Conservation (phyloP, 2,329 filamentous ascomycete species). For the Penicillium polonicum region DNA sequence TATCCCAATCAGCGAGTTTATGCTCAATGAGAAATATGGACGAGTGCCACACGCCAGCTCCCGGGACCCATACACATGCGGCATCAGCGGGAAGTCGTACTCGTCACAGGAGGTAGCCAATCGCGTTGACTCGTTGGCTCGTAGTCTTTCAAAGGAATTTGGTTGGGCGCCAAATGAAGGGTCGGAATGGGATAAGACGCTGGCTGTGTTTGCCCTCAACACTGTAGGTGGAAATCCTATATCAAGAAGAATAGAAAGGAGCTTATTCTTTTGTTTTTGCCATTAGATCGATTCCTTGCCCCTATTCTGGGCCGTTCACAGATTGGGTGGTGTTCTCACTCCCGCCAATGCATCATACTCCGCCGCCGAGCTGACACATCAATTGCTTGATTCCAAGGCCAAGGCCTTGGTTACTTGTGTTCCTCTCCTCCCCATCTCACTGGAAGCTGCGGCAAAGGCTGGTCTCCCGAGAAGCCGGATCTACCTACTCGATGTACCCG, state of each 20-base stretch:
- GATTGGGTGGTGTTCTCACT: slow-evolving; percentile 69
- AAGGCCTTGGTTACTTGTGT: slow-evolving; percentile 71
- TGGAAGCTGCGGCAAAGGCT: slow-evolving; percentile 62
- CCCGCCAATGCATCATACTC: slow-evolving; percentile 76
- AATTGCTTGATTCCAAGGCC: slow-evolving; percentile 67
- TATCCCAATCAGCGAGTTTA: slow-evolving; percentile 72
- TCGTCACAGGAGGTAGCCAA: slow-evolving; percentile 62
- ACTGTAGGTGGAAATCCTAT: slow-evolving; percentile 54
- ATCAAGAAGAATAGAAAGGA: neutral
- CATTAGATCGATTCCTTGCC: slow-evolving; percentile 70
- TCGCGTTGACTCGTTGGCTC: slow-evolving; percentile 65
- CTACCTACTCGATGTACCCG: slow-evolving; percentile 68
- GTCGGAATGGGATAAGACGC: slow-evolving; percentile 77
- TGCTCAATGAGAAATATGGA: slow-evolving; percentile 70
- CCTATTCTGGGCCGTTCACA: slow-evolving; percentile 70
- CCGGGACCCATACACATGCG: slow-evolving; percentile 72
- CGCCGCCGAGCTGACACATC: slow-evolving; percentile 66
- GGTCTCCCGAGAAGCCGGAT: slow-evolving; percentile 64
- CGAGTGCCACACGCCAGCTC: slow-evolving; percentile 63
- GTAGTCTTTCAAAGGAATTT: slow-evolving; percentile 68
- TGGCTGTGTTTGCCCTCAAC: slow-evolving; percentile 75
- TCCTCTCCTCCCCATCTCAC: slow-evolving; percentile 62
- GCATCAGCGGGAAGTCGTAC: slow-evolving; percentile 67
- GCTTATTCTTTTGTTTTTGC: neutral
- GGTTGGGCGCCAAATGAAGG: slow-evolving; percentile 69